A percentile compares a stretch with the other conserved stretches of the same genome.
Evolutionary conservation across 2,329 filamentous ascomycete genomes (phyloP).

Genomic region (Curvularia sp.): DNA sequence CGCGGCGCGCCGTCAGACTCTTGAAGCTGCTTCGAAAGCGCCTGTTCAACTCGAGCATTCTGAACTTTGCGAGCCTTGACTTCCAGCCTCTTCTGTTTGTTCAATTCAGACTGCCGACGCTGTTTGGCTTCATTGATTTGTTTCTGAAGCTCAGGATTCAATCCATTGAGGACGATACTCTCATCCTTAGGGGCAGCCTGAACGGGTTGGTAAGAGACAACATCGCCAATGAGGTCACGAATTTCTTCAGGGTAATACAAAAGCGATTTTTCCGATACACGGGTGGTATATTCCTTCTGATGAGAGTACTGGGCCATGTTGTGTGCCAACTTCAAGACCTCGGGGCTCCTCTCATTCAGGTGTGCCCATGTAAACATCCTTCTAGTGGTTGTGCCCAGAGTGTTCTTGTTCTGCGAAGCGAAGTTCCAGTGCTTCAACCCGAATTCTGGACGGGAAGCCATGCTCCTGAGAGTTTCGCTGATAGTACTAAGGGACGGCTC

Average conservation of each 20-base stretch:
- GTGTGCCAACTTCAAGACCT: conserved; percentile 58
- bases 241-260: conserved; percentile 46
- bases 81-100: conserved; percentile 28
- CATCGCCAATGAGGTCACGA: conserved; percentile 33
- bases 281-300: conserved; percentile 8
- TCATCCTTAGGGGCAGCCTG: conserved; percentile 39
- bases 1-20: conserved; percentile 15
- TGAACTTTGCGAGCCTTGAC: conserved; percentile 29
- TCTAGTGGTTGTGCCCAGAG: conserved; percentile 54
- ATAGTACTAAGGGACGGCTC: conserved; percentile 63
- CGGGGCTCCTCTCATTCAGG: conserved; percentile 54
- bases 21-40: conserved; percentile 16
- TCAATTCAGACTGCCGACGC: conserved; percentile 22
- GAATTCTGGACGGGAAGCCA: conserved; percentile 55
- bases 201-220: conserved; percentile 27
- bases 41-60: conserved; percentile 31
- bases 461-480: conserved; percentile 57
- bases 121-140: conserved; percentile 31
- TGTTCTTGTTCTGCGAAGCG: conserved; percentile 26
- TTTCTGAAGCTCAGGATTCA: conserved; percentile 31
- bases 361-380: conserved; percentile 59
- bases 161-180: conserved; percentile 33
- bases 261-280: conserved; percentile 30
- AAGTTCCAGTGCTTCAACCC: conserved; percentile 60
- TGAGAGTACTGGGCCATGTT: conserved; percentile 57